phyloP scores from a whole-genome alignment of 2,329 filamentous ascomycete genomes.

The Plenodomus lindquistii region DNA sequence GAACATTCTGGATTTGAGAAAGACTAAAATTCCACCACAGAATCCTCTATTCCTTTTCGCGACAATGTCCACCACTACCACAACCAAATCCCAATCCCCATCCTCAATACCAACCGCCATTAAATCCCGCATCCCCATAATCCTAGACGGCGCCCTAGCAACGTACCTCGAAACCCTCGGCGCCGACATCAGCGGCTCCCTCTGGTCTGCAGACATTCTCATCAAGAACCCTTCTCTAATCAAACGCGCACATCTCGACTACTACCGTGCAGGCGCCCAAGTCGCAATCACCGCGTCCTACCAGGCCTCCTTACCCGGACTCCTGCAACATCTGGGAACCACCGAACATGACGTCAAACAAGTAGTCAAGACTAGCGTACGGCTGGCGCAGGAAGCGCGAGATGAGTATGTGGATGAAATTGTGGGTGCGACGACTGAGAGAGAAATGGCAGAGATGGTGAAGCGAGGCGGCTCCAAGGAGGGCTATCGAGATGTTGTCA shows the following conservation, averaged over 20 bases:
- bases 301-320: conserved; percentile 50
- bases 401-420: conserved; percentile 29
- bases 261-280: conserved; percentile 51
- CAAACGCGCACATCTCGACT: conserved; percentile 49
- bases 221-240: conserved; percentile 47
- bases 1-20: neutral
- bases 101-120: conserved; percentile 22
- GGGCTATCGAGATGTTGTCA: neutral
- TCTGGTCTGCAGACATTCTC: conserved; percentile 53
- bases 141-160: conserved; percentile 54
- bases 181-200: conserved; percentile 47
- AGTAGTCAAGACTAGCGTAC: conserved; percentile 48
- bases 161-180: conserved; percentile 53
- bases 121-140: conserved; percentile 29
- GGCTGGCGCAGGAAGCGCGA: conserved; percentile 46
- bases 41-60: neutral
- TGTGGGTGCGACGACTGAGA: conserved; percentile 1
- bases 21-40: neutral
- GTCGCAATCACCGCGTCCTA: conserved; percentile 54
- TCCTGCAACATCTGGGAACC: conserved; percentile 44
- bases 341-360: conserved; percentile 36
- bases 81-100: conserved; percentile 1
- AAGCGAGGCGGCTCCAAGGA: neutral
- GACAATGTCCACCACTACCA: neutral
- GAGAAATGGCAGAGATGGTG: neutral